Conservation (phyloP, 495 filamentous ascomycete species). For the Beverwykella pulmonaria region DNA sequence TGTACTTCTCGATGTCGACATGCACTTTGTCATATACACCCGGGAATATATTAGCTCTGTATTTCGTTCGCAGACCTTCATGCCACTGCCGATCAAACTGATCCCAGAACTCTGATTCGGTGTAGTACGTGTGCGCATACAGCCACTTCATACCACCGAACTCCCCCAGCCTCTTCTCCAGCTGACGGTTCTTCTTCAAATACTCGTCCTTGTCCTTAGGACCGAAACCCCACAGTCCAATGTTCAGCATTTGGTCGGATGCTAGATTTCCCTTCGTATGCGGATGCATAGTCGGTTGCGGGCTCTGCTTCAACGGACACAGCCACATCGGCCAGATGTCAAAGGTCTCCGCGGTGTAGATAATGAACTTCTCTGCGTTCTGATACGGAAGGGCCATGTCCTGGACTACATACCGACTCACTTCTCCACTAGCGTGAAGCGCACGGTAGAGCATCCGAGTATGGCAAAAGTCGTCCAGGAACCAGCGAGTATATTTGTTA, state of each 20-base stretch:
- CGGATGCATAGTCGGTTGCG: constrained; percentile 46
- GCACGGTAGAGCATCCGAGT: constrained; percentile 66
- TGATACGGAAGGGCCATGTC: constrained; percentile 59
- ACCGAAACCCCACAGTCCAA: constrained; percentile 59
- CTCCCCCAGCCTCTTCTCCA: constrained; percentile 66
- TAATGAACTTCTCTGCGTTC: constrained; percentile 53
- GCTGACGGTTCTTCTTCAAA: constrained; percentile 62
- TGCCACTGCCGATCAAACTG: constrained; percentile 51
- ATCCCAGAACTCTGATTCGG: constrained; percentile 59
- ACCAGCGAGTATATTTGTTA: constrained; percentile 56
- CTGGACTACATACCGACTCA: constrained; percentile 56
- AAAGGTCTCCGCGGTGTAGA: constrained; percentile 51
- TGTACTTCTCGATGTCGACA: constrained; percentile 43
- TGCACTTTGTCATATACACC: constrained; percentile 56
- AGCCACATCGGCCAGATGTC: constrained; percentile 63
- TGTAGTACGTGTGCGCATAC: constrained; percentile 62
- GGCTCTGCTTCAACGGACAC: constrained; percentile 53
- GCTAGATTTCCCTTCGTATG: constrained; percentile 17
- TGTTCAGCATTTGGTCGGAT: constrained; percentile 55
- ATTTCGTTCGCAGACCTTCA: constrained; percentile 54
- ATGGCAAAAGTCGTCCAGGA: constrained; percentile 65
- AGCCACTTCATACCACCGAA: constrained; percentile 71
- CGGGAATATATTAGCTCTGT: constrained; percentile 53
- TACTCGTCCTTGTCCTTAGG: constrained; percentile 48
- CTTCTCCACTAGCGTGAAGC: constrained; percentile 56